These are phyloP conservation scores for Saccharomycopsis sp. DNA, from an alignment of 805 yeast species.

Conservation along the genomic window DNA sequence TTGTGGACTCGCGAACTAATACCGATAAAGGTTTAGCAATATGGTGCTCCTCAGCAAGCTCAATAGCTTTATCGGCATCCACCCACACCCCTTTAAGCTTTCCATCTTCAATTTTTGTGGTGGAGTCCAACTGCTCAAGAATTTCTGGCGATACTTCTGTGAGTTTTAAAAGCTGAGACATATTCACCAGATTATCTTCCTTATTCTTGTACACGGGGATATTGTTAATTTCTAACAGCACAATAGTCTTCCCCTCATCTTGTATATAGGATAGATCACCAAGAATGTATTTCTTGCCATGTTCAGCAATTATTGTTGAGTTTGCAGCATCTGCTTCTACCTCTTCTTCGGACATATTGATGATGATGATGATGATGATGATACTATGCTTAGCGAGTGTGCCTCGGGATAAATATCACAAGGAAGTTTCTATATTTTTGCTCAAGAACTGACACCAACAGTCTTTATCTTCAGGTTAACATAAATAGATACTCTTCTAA, in stretches of 20 bases:
- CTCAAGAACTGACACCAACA: too few relatives aligned
- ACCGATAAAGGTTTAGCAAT: conserved; percentile 6
- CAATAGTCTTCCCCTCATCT: neutral
- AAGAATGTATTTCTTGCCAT: conserved; percentile 1
- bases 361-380: neutral
- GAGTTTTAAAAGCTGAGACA: conserved; percentile 9
- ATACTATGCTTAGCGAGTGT: neutral
- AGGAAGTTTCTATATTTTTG: neutral
- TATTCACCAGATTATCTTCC: conserved; percentile 17
- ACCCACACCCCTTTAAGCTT: conserved; percentile 21
- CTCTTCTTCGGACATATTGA: neutral
- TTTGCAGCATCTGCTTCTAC: neutral
- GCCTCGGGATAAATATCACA: neutral
- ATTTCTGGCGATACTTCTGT: conserved; percentile 8
- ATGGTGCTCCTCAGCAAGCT: conserved; percentile 7
- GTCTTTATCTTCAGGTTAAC: too few relatives aligned
- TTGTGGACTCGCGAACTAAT: conserved; percentile 5
- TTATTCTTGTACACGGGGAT: conserved; percentile 11
- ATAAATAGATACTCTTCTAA: too few relatives aligned
- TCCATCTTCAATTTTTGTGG: conserved; percentile 17
- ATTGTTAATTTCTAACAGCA: conserved; percentile 5
- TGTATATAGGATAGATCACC: neutral
- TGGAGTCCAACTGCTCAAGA: neutral
- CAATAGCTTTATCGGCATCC: conserved; percentile 6
- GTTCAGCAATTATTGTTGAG: neutral